phyloP scores from a whole-genome alignment of 2,329 filamentous ascomycete species.

The Penicillium sp. region DNA sequence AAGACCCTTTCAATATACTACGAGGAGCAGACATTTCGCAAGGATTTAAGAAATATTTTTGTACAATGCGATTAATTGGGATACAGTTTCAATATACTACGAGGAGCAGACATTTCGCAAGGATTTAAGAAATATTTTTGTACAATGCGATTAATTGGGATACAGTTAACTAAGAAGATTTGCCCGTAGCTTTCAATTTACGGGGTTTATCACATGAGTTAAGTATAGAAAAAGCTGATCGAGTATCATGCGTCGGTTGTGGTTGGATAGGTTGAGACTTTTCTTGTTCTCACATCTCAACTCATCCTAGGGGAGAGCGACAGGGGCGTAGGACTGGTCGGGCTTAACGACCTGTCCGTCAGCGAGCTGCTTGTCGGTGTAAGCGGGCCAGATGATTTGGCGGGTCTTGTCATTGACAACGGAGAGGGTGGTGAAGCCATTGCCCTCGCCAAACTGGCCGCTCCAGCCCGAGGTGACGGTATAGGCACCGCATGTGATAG shows the following conservation, averaged over 20 bases:
- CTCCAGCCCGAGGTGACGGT: constrained; percentile 53
- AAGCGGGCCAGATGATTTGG: constrained; percentile 50
- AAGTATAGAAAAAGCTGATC: not conserved
- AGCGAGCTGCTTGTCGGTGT: constrained; percentile 50
- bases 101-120: not conserved
- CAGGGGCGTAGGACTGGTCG: constrained; percentile 46
- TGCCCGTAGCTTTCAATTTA: not conserved
- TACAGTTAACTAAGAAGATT: not conserved
- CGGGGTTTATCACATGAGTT: not conserved
- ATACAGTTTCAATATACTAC: not conserved
- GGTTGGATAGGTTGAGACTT: not conserved
- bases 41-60: not conserved
- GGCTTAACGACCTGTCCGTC: constrained; percentile 46
- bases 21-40: not conserved
- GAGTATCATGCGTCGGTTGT: not conserved
- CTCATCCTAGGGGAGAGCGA: constrained; percentile 18
- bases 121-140: not conserved
- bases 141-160: not conserved
- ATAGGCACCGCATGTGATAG: constrained; percentile 47
- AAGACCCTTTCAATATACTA: too few relatives aligned
- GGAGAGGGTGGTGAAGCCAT: constrained; percentile 53
- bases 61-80: not conserved
- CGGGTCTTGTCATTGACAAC: constrained; percentile 44
- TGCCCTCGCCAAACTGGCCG: constrained; percentile 49
- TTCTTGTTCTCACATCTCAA: not conserved